A percentile compares a stretch with the other conserved stretches of the same genome.
Conservation (phyloP, 129 eudicot species). For the Escallonia herrerae region DNA sequence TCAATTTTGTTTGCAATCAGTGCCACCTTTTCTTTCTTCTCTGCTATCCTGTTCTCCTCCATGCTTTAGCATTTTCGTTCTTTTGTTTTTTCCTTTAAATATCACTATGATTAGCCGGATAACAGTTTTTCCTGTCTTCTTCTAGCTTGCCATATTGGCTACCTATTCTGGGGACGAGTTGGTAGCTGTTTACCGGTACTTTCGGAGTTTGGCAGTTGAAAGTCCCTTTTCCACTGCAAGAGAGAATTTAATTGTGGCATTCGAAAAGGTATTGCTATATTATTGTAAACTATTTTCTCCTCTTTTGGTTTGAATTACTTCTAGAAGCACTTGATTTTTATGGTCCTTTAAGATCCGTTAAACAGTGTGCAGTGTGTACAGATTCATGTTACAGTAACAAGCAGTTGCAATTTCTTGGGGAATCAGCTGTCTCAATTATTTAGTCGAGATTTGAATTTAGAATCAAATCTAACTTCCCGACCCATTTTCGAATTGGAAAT, state of each 20-base stretch:
- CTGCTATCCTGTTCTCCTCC: background rate
- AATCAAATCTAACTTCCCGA: too few relatives aligned
- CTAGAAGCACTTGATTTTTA: too few relatives aligned
- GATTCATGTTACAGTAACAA: too few relatives aligned
- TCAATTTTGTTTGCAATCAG: background rate
- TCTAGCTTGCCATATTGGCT: slow-evolving; percentile 65
- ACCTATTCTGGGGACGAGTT: slow-evolving; percentile 61
- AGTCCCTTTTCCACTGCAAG: slow-evolving; percentile 53
- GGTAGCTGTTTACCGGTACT: slow-evolving; percentile 53
- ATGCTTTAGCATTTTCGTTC: background rate
- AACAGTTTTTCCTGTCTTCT: background rate
- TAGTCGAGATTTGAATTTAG: too few relatives aligned
- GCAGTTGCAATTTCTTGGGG: too few relatives aligned
- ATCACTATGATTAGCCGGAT: background rate
- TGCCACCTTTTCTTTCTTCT: too few relatives aligned
- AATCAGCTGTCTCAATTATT: too few relatives aligned
- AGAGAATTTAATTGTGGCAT: slow-evolving; percentile 53
- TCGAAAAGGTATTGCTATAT: slow-evolving; percentile 45
- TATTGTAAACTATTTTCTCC: too few relatives aligned
- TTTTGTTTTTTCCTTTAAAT: background rate
- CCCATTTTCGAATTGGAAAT: too few relatives aligned
- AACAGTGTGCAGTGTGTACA: too few relatives aligned
- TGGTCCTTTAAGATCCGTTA: too few relatives aligned
- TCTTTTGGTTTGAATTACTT: too few relatives aligned
- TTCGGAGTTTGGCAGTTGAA: slow-evolving; percentile 55